Percentiles rank a stretch among this genome's conserved stretches.
phyloP scores from a whole-genome alignment of 106 monocot species.

The Ottelia alismoides region DNA sequence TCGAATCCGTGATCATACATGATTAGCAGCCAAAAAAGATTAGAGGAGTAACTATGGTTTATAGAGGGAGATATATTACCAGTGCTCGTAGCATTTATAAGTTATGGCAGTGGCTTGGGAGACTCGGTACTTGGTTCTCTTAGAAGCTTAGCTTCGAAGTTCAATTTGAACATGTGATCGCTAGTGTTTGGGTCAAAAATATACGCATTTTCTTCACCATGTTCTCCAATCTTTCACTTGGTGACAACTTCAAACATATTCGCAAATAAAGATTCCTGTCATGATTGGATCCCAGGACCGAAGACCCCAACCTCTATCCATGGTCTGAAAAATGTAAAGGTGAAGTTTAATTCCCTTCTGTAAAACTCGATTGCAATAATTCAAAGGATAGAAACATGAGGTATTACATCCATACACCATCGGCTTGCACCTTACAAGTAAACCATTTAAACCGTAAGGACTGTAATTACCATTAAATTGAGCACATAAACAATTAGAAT shows the following conservation, averaged over 20 bases:
- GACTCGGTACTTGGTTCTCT: conserved; percentile 39
- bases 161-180: conserved; percentile 54
- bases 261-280: conserved; percentile 59
- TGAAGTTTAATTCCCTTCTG: conserved; percentile 46
- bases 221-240: conserved; percentile 11
- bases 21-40: conserved; percentile 74
- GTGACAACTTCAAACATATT: conserved; percentile 50
- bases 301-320: conserved; percentile 64
- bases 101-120: conserved; percentile 30
- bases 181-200: conserved; percentile 34
- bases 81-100: conserved; percentile 41
- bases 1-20: conserved; percentile 51
- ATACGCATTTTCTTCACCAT: conserved; percentile 44
- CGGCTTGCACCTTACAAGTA: conserved; percentile 49
- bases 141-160: conserved; percentile 54
- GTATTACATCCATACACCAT: conserved; percentile 53
- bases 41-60: conserved; percentile 80
- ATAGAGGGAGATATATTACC: conserved; percentile 76
- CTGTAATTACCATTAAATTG: conserved; percentile 44
- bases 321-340: conserved; percentile 69
- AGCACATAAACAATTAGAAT: conserved; percentile 42
- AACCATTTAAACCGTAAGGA: conserved; percentile 51
- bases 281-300: conserved; percentile 66
- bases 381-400: conserved; percentile 35
- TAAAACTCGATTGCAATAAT: conserved; percentile 45